Percentiles rank a stretch among this genome's conserved stretches.
phyloP scores from a whole-genome alignment of 192 early-diverging fungal genomes.

The Coemansia sp. region DNA sequence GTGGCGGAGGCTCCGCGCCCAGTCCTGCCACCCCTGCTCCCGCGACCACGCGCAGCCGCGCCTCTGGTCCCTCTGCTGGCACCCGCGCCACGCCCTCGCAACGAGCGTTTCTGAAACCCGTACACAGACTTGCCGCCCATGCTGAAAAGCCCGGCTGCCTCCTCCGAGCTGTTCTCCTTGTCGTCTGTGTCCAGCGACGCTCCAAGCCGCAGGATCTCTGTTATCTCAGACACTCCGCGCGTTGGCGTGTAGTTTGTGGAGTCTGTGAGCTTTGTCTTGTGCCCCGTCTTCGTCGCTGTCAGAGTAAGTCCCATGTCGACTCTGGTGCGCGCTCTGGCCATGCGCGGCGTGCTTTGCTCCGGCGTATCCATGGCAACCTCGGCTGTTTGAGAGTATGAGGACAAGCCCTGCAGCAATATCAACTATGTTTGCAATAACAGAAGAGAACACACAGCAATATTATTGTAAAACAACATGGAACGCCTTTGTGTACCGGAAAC shows the following conservation, averaged over 20 bases:
- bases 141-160: constrained; percentile 15
- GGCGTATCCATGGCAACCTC: not conserved
- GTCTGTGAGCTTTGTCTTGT: constrained; percentile 40
- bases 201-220: constrained; percentile 43
- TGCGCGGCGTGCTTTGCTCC: constrained; percentile 23
- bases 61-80: constrained; percentile 12
- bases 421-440: not conserved
- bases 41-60: constrained; percentile 15
- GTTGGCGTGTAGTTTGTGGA: constrained; percentile 24
- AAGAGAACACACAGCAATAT: constrained; percentile 2
- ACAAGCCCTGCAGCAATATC: not conserved
- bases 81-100: constrained; percentile 33
- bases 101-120: constrained; percentile 38
- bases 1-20: not conserved
- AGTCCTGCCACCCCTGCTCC: constrained; percentile 10
- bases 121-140: constrained; percentile 39
- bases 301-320: constrained; percentile 52
- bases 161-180: constrained; percentile 54
- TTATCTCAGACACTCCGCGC: constrained; percentile 25
- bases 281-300: constrained; percentile 32
- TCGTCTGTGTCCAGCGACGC: constrained; percentile 42
- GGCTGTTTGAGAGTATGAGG: not conserved
- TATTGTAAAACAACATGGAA: constrained; percentile 5
- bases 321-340: constrained; percentile 17
- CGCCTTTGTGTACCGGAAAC: too few species aligned